Evolutionary conservation across 2,329 filamentous ascomycete species (phyloP), one percentile per base, ranked within the genome.

Genomic region (Aspergillus eucalypticola): DNA sequence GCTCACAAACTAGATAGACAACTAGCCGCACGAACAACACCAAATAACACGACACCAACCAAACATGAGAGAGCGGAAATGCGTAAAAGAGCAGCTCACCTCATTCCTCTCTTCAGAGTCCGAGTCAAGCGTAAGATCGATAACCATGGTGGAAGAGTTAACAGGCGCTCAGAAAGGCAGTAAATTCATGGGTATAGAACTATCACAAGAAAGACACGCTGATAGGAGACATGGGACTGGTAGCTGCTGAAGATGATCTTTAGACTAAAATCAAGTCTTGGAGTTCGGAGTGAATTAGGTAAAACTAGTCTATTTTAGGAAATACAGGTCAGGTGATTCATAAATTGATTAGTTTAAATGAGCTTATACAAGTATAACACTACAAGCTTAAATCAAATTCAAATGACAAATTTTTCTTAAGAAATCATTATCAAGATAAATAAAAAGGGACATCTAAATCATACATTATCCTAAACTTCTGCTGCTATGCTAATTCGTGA

Each of bases 121-220:
- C 3, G 67, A 71, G 44, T 72, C 68, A 29, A 54, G 39, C 0
- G 69, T 72, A 13, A 72, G 50, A 51, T 72, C 69, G 17, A 71
- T 69, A 6, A 71, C 60, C 67, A 68, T 71, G 4, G 25, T 58
- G 32, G 42, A 10, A 7, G 29, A 27, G 21, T n/a, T 5, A 39
- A 46, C 10, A 13, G 17, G 19, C n/a, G 27, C 13, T 25, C n/a
- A 25, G 32, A 32, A 23, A 38, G 50, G 3, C 10, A 5, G 3
- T 29, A 41, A 44, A 23, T 10, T 53, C 15, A 39, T 23, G 41
- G 15, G 11, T 27, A 27, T 13, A 41, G 15, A 11, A 23, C 10
- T 25, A 53, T 25, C 8, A 19, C 7, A 32, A 21, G n/a, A 15
- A 42, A 15, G 3, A 35, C 32, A 38, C 32, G 32, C 25, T 10